These are phyloP conservation scores for Pyrenophora seminiperda DNA, from an alignment of 2,329 filamentous ascomycete genomes.

Conservation along the genomic window DNA sequence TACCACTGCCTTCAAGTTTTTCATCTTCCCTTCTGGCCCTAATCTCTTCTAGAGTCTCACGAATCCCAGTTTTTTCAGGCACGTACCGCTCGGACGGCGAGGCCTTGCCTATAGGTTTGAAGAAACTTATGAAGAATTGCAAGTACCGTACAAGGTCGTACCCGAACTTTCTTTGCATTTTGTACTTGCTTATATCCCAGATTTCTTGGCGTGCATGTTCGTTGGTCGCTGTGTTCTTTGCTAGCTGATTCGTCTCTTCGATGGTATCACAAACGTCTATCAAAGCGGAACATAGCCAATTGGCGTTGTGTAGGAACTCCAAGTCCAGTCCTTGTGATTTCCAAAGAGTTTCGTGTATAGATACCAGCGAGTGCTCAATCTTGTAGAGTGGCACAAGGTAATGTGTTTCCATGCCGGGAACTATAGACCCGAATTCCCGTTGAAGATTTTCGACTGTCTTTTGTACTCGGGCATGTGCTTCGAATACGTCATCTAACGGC, in stretches of 20 bases:
- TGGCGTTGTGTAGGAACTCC: no score
- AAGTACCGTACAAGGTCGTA: conserved; percentile 26
- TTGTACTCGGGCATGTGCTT: conserved; percentile 26
- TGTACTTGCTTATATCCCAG: conserved; percentile 35
- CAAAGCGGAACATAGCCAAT: conserved; percentile 34
- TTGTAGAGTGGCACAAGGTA: conserved; percentile 22
- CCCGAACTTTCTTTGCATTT: conserved; percentile 25
- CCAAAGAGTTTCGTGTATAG: conserved; percentile 22
- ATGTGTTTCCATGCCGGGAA: conserved; percentile 20
- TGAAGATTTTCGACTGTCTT: conserved; percentile 20
- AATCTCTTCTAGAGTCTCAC: conserved; percentile 27
- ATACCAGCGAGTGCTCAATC: conserved; percentile 21
- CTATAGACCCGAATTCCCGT: conserved; percentile 17
- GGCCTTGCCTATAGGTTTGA: conserved; percentile 32
- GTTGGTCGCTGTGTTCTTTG: conserved; percentile 18
- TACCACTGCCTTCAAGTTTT: conserved; percentile 18
- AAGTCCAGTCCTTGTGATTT: conserved; percentile 13
- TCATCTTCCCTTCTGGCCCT: conserved; percentile 23
- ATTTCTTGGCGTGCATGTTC: conserved; percentile 13
- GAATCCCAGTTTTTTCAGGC: conserved; percentile 23
- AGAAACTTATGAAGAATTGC: no score
- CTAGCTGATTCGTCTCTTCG: conserved; percentile 27
- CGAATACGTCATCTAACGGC: conserved; percentile 22
- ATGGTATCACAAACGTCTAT: conserved; percentile 29
- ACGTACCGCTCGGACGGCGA: conserved; percentile 28